Conservation (phyloP, 345 rosid species). For the Cochlearia excelsa region DNA sequence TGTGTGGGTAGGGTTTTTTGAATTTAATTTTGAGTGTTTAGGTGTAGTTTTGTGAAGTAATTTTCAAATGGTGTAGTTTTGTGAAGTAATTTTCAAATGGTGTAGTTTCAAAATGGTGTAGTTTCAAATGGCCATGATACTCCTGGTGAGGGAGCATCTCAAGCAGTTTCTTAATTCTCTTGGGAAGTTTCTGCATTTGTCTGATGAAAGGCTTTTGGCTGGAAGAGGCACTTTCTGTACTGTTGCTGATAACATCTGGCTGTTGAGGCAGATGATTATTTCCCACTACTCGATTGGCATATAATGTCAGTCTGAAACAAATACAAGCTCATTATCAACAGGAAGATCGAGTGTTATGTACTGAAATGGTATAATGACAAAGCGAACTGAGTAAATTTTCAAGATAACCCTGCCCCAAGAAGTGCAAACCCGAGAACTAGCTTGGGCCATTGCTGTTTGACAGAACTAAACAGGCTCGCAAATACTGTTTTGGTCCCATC, state of each 20-base stretch:
- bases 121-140: no score
- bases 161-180: conserved; percentile 61
- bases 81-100: no score
- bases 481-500: conserved; percentile 56
- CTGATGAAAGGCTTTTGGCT: conserved; percentile 63
- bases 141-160: conserved; percentile 86
- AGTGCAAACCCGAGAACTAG: conserved; percentile 67
- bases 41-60: no score
- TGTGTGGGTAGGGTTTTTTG: no score
- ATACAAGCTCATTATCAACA: conserved; percentile 23
- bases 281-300: conserved; percentile 64
- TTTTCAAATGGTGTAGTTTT: no score
- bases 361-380: conserved; percentile 9
- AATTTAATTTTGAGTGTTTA: no score
- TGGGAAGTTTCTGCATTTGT: conserved; percentile 63
- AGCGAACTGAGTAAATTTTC: conserved; percentile 23
- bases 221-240: conserved; percentile 75
- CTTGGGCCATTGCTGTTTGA: conserved; percentile 75
- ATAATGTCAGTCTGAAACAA: conserved; percentile 61
- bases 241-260: conserved; percentile 55
- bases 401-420: conserved; percentile 80
- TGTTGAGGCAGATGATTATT: conserved; percentile 63
- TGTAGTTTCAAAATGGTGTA: no score
- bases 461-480: conserved; percentile 61
- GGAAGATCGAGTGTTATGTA: background rate